These are phyloP conservation scores for Trypanosoma boissoni DNA, from an alignment of 208 protist genomes.

Conservation along the genomic window DNA sequence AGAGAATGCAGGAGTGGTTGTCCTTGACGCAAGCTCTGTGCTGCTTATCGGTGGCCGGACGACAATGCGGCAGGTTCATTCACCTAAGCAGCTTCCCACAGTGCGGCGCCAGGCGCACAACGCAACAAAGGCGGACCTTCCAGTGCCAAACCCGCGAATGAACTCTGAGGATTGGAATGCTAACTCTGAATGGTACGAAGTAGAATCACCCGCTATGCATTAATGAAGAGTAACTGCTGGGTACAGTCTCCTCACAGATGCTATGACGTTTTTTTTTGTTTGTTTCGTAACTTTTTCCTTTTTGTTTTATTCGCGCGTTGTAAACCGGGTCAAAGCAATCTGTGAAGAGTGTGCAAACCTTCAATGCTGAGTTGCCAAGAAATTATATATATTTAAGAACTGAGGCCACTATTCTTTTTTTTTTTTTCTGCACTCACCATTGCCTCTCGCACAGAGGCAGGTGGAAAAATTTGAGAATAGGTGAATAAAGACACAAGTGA, in stretches of 20 bases:
- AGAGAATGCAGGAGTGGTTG: slow-evolving; percentile 75
- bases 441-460: not conserved
- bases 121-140: slow-evolving; percentile 41
- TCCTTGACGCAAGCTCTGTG: slow-evolving; percentile 59
- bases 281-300: no score
- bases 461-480: no score
- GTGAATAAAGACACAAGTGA: no score
- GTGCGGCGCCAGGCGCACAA: slow-evolving; percentile 47
- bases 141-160: slow-evolving; percentile 24
- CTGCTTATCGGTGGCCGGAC: slow-evolving; percentile 71
- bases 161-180: slow-evolving; percentile 42
- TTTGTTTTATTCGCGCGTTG: no score
- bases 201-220: slow-evolving; percentile 6
- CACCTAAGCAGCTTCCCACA: slow-evolving; percentile 41
- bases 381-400: not conserved
- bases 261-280: no score
- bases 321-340: no score
- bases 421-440: not conserved
- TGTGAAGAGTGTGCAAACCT: no score
- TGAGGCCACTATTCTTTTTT: not conserved
- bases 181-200: slow-evolving; percentile 36
- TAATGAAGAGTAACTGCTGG: slow-evolving; percentile 22
- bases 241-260: slow-evolving; percentile 21
- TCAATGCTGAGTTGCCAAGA: not conserved
- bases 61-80: slow-evolving; percentile 44